phyloP scores from a whole-genome alignment of 1,284 basidiomycete species.

The Malassezia restricta region DNA sequence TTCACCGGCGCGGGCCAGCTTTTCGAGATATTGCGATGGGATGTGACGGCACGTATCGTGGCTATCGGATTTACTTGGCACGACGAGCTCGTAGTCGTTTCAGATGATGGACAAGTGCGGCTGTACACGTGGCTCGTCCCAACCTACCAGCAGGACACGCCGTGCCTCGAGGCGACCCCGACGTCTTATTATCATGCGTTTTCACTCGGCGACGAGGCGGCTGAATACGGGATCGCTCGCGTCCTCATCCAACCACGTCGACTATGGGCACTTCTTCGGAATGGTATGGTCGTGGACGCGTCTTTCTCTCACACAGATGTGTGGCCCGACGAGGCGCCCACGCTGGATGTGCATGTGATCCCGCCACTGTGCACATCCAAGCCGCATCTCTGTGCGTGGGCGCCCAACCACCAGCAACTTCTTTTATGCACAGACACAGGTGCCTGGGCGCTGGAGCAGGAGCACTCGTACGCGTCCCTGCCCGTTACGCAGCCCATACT shows the following conservation, averaged over 20 bases:
- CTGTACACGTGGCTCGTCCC: slow-evolving; percentile 61
- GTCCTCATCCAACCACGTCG: slow-evolving; percentile 75
- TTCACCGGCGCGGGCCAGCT: slow-evolving; percentile 50
- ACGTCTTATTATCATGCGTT: slow-evolving; percentile 69
- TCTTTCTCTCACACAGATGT: slow-evolving; percentile 60
- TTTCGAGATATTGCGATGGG: slow-evolving; percentile 56
- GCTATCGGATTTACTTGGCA: slow-evolving; percentile 70
- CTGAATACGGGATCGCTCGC: slow-evolving; percentile 67
- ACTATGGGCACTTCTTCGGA: slow-evolving; percentile 69
- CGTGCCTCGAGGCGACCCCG: slow-evolving; percentile 23
- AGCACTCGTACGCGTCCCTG: neutral
- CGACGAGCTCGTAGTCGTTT: slow-evolving; percentile 70
- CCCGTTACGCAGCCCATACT: slow-evolving; percentile 55
- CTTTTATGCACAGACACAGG: slow-evolving; percentile 16
- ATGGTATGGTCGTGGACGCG: slow-evolving; percentile 63
- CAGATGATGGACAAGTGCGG: slow-evolving; percentile 82
- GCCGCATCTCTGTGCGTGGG: slow-evolving; percentile 18
- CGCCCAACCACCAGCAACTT: slow-evolving; percentile 19
- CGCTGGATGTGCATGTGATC: slow-evolving; percentile 17
- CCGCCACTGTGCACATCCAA: slow-evolving; percentile 7
- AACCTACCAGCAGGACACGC: neutral
- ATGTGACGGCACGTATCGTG: slow-evolving; percentile 59
- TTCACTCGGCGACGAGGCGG: slow-evolving; percentile 70
- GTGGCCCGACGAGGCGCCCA: neutral
- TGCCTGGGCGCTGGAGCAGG: slow-evolving; percentile 16